Percentiles rank a stretch among this genome's conserved stretches.
Evolutionary conservation across 108 stramenopile species (phyloP).

Genomic region (Cyclotella cryptica): DNA sequence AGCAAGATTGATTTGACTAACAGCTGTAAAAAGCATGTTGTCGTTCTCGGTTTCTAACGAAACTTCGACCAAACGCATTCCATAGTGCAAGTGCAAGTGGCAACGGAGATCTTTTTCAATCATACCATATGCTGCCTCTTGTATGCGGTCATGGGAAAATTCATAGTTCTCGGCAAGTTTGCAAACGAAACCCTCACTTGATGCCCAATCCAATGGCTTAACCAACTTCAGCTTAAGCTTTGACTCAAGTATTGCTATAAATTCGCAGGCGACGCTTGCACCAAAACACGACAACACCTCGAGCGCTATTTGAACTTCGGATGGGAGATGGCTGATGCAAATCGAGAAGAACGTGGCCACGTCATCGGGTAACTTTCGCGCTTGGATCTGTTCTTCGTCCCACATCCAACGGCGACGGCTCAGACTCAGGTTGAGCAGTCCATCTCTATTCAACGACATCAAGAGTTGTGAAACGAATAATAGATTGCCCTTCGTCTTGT

Average conservation of each 20-base stretch:
- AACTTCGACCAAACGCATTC: not conserved
- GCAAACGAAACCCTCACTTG: conserved; percentile 16
- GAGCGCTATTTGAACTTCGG: conserved; percentile 10
- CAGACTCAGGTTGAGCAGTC: conserved; percentile 11
- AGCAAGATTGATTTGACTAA: conserved; percentile 18
- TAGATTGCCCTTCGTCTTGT: conserved; percentile 37
- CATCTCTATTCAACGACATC: conserved; percentile 1
- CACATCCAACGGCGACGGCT: conserved; percentile 28
- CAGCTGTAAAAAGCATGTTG: conserved; percentile 12
- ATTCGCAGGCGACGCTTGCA: not conserved
- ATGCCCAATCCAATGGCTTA: not conserved
- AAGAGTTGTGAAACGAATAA: conserved; percentile 28
- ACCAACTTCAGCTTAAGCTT: not conserved
- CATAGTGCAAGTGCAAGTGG: conserved; percentile 14
- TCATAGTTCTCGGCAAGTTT: conserved; percentile 17
- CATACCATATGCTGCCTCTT: conserved; percentile 32
- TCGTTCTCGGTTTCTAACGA: conserved; percentile 2
- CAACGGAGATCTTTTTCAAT: conserved; percentile 8
- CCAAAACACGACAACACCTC: conserved; percentile 22
- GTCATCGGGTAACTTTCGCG: conserved; percentile 13
- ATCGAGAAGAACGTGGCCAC: conserved; percentile 12
- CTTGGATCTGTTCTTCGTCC: conserved; percentile 17
- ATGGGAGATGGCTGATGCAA: conserved; percentile 13
- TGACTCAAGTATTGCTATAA: conserved; percentile 17
- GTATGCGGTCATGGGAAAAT: conserved; percentile 26